Base-by-base conservation (phyloP, 2,329 filamentous ascomycete species). In the Ophiostoma sp. region DNA sequence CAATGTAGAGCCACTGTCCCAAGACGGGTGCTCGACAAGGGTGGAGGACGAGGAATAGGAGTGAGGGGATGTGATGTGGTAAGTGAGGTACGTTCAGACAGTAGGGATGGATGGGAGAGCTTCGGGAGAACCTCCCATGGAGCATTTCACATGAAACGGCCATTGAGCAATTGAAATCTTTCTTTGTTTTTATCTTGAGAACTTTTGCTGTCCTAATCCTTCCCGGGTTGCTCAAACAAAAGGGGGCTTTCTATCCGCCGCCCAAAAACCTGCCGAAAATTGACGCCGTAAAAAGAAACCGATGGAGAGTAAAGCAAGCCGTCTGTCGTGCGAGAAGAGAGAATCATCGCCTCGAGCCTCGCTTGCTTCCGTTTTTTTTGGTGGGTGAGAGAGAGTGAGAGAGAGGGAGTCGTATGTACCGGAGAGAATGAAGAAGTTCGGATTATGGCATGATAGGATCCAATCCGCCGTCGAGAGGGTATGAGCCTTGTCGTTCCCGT, bases 121-220 rank as follows among this genome's bases (percentile, higher is more conserved):
- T 90, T 89, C 87, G 88, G 89, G 88, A 90, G 80, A 78, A 87
- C 87, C 88, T 90, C 89, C 87, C 87, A 90, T 89, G 88, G 87
- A 89, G 80, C 88, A 89, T 85, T 87, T 89, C 88, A 89, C 87
- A 83, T 88, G 88, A 90, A 89, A 90, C 85, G 88, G 89, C 89
- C 89, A 90, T 90, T 86, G 84, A 87, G 83, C 87, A 73, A 74
- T 67, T 71, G 72, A 71, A 70, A 62, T 11, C 3, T 35, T 41
- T 54, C 44, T 60, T 68, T 67, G 65, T 57, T 67, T 79, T 76
- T 77, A 65, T 77, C 75, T 76, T 77, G 76, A 77, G 76, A 74
- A 79, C 75, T 74, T 75, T 74, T 79, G 36, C 68, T 71, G 69
- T 65, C 64, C 67, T 68, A 39, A 67, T 68, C 68, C 57, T 69